phyloP scores from a whole-genome alignment of 306 rosid species.

The Echinosophora koreensis region DNA sequence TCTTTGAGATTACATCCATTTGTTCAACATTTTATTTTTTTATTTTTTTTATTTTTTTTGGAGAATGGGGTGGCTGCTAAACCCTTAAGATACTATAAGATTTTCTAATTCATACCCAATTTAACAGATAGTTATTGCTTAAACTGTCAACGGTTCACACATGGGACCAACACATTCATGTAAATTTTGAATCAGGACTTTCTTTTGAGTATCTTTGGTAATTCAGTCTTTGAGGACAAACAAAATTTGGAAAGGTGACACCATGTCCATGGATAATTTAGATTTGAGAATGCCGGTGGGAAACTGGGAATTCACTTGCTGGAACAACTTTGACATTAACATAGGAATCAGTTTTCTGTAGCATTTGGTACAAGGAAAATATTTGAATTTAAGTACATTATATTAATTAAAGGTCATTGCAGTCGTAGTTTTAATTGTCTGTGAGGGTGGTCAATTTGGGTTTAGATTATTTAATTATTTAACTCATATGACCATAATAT shows the following conservation, averaged over 20 bases:
- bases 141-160: not conserved
- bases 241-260: not conserved
- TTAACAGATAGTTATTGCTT: not conserved
- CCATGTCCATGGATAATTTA: not conserved
- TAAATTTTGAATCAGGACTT: not conserved
- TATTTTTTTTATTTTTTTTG: no score
- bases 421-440: not conserved
- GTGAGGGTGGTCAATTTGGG: not conserved
- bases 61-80: not conserved
- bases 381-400: not conserved
- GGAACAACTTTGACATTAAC: not conserved
- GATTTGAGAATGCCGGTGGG: not conserved
- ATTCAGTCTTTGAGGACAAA: not conserved
- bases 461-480: not conserved
- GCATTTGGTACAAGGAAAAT: not conserved
- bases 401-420: not conserved
- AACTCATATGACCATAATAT: no score
- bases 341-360: not conserved
- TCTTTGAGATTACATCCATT: no score
- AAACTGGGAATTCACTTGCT: not conserved
- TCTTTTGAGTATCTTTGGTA: not conserved
- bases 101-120: not conserved
- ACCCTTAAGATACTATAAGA: not conserved
- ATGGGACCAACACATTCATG: constrained; percentile 10
- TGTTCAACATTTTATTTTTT: no score